Percentiles rank a stretch among this genome's conserved stretches.
Conservation (phyloP, 2,329 filamentous ascomycete species). For the Zasmidium citrigriseum region DNA sequence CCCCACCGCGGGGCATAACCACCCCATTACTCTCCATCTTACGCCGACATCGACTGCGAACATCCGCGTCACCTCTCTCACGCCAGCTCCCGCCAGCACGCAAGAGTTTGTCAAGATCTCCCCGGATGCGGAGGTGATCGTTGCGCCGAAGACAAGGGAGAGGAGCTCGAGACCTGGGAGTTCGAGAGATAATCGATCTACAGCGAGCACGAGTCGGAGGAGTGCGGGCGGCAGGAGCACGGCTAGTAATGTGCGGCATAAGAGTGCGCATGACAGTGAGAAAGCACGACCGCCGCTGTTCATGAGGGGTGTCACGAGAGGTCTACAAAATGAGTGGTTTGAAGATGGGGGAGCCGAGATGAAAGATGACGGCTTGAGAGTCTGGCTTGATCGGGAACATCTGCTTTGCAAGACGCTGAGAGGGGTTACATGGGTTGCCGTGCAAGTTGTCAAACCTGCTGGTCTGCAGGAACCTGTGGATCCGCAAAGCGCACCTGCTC, state of each 20-base stretch:
- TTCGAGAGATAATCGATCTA: constrained; percentile 75
- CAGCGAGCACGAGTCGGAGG: constrained; percentile 75
- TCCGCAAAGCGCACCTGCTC: constrained; percentile 66
- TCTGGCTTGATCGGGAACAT: constrained; percentile 84
- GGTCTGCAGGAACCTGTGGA: constrained; percentile 72
- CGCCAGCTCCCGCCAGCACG: constrained; percentile 67
- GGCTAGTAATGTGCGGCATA: constrained; percentile 67
- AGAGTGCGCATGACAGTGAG: constrained; percentile 63
- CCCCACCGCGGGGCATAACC: constrained; percentile 61
- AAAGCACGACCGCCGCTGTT: constrained; percentile 68
- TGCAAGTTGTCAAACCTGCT: constrained; percentile 84
- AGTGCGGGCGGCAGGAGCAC: constrained; percentile 70
- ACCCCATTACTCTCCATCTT: constrained; percentile 87
- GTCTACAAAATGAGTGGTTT: constrained; percentile 73
- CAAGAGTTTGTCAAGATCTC: constrained; percentile 87
- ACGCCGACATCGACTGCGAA: constrained; percentile 95
- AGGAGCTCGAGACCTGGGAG: constrained; percentile 54
- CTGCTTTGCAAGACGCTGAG: constrained; percentile 71
- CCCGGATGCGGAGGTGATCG: constrained; percentile 93
- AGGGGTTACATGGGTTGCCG: constrained; percentile 73
- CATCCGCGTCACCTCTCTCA: constrained; percentile 80
- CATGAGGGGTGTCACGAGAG: constrained; percentile 74
- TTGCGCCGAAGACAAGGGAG: constrained; percentile 85
- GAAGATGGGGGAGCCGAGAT: constrained; percentile 54
- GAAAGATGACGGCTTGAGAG: constrained; percentile 62